Evolutionary conservation across 1,284 basidiomycete genomes (phyloP), one percentile per base, ranked within the genome.

Genomic region (Sutorius eximius): DNA sequence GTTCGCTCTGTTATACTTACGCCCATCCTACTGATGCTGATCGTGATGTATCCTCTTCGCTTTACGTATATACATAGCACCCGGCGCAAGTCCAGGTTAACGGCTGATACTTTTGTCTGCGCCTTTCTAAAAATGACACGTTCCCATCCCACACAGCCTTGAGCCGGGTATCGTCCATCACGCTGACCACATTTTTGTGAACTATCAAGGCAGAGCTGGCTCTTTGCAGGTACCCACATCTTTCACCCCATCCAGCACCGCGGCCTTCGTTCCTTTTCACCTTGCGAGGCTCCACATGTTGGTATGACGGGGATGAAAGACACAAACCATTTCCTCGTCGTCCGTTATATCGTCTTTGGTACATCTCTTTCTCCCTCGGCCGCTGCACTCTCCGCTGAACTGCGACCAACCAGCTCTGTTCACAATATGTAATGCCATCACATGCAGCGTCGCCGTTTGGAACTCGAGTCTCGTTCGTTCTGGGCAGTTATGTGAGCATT

Each of bases 371-470:
- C 51, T 27, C 11, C 29, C 38, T 30, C 27, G 34, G 44, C 52
- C 33, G 18, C 29, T n/a, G n/a, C 7, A 24, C n/a, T 22, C 29
- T 22, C 41, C 12, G 24, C 64, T 65, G 41, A 70, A 32, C 20
- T 16, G 20, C 16, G 22, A 32, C 16, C 16, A 15, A 15, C 12
- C 59, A 90, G 88, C 73, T 62, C 59, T 83, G 51, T 83, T 87
- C 67, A 77, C 85, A 60, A 66, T 82, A 59, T 87, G 80, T 71
- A 86, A 81, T 74, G 82, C 86, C 46, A 75, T 87, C 61, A 77
- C 83, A 57, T 81, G 82, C 60, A 85, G 82, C 61, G 76, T 84
- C 32, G 82, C 85, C 53, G 83, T 83, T 32, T 89, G 87, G 87
- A 88, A 89, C 71, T 65, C 82, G 34, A 79, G 78, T 61, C 72